Evolutionary conservation across 2,329 filamentous ascomycete genomes (phyloP), one percentile per base, ranked within the genome.

Genomic region (Colletotrichum gloeosporioides): DNA sequence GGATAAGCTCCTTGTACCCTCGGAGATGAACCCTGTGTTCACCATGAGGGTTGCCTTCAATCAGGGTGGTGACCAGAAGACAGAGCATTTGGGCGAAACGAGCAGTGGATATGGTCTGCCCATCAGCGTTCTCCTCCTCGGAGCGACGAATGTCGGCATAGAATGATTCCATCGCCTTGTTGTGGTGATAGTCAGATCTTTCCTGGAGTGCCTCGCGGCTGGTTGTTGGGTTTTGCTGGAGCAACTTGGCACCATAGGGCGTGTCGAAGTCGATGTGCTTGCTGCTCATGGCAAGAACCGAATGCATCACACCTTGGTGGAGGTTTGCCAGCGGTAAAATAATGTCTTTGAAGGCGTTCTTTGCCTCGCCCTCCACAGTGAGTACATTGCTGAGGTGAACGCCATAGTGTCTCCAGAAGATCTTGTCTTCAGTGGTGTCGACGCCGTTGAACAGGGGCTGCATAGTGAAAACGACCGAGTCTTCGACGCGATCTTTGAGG

Each of bases 261-360:
- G 90, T 90, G 6, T 89, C 87, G 77, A 89, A 89, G 82, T 93
- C 90, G 71, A 93, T 90, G 80, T 98, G 95, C 76, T 93, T 95
- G 79, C 95, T 95, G 49, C 95, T 95, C 10, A 98, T 89, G 61
- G 95, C 95, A 69, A 98, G 89, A 66, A 98, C 92, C 13, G 95
- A 97, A 83, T 98, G 96, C 95, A 98, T 98, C 69, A 98, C 88
- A 15, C 95, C 95, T 77, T 92, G 90, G 82, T 98, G 93, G 76
- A 93, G 89, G 57, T 95, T 92, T 4, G 96, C 95, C 87, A 98
- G 94, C 2, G 95, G 95, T 4, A 98, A 88, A 44, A 98, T 87
- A 79, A 97, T 93, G 78, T 95, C 94, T 81, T 95, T 95, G 86
- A 98, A 98, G 2, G 95, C 95, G 79, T 98, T 98, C 76, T 93